Conservation (phyloP, 1,284 basidiomycete genomes). For the Boletus semigastroideus region DNA sequence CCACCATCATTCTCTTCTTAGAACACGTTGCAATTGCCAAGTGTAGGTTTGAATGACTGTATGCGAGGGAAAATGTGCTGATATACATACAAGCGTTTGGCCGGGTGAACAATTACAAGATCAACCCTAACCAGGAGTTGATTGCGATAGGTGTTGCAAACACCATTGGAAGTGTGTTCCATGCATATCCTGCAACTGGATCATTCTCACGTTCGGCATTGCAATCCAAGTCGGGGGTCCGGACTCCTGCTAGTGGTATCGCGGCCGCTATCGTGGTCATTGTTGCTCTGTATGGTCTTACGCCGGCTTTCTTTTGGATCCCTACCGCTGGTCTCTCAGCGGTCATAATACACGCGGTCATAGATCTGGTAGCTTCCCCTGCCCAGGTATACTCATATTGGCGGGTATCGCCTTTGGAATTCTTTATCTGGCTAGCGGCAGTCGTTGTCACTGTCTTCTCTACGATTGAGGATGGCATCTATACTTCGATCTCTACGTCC, state of each 20-base stretch:
- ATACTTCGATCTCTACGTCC: slow-evolving; percentile 84
- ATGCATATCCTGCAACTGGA: slow-evolving; percentile 95
- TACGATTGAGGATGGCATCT: slow-evolving; percentile 93
- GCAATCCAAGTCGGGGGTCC: slow-evolving; percentile 94
- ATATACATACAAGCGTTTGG: slow-evolving; percentile 73
- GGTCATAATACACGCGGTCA: slow-evolving; percentile 95
- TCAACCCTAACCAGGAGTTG: slow-evolving; percentile 96
- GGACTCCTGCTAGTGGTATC: slow-evolving; percentile 91
- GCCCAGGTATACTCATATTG: slow-evolving; percentile 90
- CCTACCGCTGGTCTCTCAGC: slow-evolving; percentile 81
- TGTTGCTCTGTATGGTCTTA: slow-evolving; percentile 92
- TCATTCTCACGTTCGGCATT: slow-evolving; percentile 97
- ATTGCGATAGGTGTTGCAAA: slow-evolving; percentile 98
- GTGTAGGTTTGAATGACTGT: slow-evolving; percentile 43
- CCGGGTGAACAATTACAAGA: slow-evolving; percentile 95
- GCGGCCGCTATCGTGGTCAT: slow-evolving; percentile 88
- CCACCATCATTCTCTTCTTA: slow-evolving; percentile 91
- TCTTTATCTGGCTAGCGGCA: slow-evolving; percentile 86
- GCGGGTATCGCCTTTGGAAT: slow-evolving; percentile 92
- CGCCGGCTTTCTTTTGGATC: slow-evolving; percentile 88
- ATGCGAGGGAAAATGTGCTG: slow-evolving; percentile 2
- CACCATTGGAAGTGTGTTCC: slow-evolving; percentile 81
- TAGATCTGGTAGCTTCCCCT: slow-evolving; percentile 88
- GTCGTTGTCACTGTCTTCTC: slow-evolving; percentile 90
- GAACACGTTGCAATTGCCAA: slow-evolving; percentile 98